Conservation (phyloP, 129 eudicot genomes). For the Silybum marianum region DNA sequence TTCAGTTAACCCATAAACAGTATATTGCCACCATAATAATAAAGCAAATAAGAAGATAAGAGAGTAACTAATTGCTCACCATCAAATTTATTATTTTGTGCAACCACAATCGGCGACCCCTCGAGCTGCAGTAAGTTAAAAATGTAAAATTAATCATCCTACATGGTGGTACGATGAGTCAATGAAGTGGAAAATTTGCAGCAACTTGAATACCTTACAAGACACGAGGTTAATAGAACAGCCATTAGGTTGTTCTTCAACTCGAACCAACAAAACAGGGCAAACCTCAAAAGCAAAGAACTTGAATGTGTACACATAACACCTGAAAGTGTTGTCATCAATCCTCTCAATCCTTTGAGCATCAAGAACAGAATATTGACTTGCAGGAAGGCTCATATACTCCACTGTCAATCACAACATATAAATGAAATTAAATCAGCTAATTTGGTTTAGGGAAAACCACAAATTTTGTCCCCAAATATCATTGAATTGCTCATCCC, state of each 20-base stretch:
- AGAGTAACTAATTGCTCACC: constrained; percentile 50
- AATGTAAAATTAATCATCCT: not conserved
- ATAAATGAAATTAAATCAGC: not conserved
- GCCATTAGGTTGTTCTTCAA: constrained; percentile 80
- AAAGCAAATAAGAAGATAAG: constrained; percentile 11
- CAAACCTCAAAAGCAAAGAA: constrained; percentile 88
- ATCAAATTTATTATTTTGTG: constrained; percentile 91
- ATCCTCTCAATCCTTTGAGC: constrained; percentile 92
- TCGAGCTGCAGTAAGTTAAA: constrained; percentile 63
- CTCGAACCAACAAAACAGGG: constrained; percentile 87
- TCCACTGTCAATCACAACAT: constrained; percentile 52
- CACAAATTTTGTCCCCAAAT: not conserved
- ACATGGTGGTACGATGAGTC: not conserved
- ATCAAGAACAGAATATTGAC: constrained; percentile 92
- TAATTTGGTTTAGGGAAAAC: not conserved
- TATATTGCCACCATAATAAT: not conserved
- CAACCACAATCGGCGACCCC: constrained; percentile 92
- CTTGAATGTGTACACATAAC: constrained; percentile 81
- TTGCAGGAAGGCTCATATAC: constrained; percentile 94
- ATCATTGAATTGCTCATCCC: not conserved
- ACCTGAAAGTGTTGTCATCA: constrained; percentile 82
- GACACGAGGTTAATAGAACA: constrained; percentile 89
- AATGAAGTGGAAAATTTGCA: not conserved
- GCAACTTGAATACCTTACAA: constrained; percentile 61
- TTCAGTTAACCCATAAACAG: not conserved